Conservation (phyloP, 257 asterid species). For the Linderniella brevidens region DNA sequence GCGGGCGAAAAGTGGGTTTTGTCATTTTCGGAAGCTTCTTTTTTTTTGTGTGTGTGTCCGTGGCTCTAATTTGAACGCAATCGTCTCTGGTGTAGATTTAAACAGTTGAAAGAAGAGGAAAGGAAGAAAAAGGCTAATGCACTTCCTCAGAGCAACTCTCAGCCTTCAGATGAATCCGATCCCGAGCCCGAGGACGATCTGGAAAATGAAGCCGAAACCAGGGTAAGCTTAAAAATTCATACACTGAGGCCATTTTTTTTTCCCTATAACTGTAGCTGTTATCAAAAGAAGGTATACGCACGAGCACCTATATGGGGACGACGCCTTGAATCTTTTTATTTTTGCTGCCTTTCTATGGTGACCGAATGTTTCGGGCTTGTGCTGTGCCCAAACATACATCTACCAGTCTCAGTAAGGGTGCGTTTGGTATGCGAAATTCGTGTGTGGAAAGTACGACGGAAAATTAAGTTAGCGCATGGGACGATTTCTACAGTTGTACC, state of each 20-base stretch:
- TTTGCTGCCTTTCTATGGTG: too few relatives aligned
- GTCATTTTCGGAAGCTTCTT: constrained; percentile 4
- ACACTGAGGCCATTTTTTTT: constrained; percentile 2
- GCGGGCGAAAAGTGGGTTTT: constrained; percentile 71
- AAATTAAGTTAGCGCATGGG: too few relatives aligned
- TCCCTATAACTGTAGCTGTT: neutral
- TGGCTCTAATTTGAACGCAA: constrained; percentile 9
- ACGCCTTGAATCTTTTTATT: too few relatives aligned
- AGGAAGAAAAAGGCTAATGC: constrained; percentile 41
- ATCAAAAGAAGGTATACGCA: too few relatives aligned
- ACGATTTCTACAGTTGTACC: too few relatives aligned
- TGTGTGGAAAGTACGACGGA: too few relatives aligned
- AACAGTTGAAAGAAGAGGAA: constrained; percentile 67
- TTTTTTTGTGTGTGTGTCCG: constrained; percentile 2
- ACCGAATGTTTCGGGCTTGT: too few relatives aligned
- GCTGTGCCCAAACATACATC: too few relatives aligned
- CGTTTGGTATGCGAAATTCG: too few relatives aligned
- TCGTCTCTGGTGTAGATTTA: constrained; percentile 38
- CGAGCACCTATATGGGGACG: too few relatives aligned
- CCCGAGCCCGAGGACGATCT: constrained; percentile 37
- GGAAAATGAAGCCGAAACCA: constrained; percentile 34
- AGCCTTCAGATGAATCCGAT: constrained; percentile 32
- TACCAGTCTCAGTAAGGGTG: too few relatives aligned
- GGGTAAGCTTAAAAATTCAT: constrained; percentile 23
- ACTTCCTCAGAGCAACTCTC: constrained; percentile 29